Percentiles rank a stretch among this genome's conserved stretches.
Conservation (phyloP, 2,329 filamentous ascomycete genomes). For the Diaporthe velutina region DNA sequence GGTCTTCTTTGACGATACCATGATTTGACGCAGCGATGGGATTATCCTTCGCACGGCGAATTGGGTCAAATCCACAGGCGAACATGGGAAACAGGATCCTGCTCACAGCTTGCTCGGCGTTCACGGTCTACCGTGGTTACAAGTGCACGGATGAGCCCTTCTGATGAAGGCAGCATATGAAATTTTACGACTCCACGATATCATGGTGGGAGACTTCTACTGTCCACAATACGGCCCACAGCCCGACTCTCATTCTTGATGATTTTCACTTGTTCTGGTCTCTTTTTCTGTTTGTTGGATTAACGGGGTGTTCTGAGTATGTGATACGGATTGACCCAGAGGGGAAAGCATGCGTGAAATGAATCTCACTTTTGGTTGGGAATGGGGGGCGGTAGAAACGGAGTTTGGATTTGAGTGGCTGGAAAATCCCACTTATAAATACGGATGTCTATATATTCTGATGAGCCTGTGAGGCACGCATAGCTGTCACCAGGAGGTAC, state of each 20-base stretch:
- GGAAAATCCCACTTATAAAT: background rate
- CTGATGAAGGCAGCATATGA: background rate
- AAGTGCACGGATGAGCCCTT: conserved; percentile 13
- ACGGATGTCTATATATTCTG: conserved; percentile 31
- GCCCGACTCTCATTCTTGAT: conserved; percentile 18
- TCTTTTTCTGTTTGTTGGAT: background rate
- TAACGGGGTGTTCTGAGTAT: background rate
- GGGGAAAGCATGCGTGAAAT: conserved; percentile 14
- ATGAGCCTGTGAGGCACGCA: background rate
- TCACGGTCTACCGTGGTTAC: background rate
- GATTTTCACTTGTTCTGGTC: background rate
- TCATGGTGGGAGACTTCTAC: conserved; percentile 6
- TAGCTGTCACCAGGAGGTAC: conserved; percentile 6
- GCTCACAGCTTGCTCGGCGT: conserved; percentile 24
- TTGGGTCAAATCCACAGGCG: conserved; percentile 28
- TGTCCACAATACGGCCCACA: conserved; percentile 7
- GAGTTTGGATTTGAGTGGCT: conserved; percentile 27
- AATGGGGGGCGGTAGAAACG: conserved; percentile 1
- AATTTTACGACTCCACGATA: conserved; percentile 22
- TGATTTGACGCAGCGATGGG: conserved; percentile 23
- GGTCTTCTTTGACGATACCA: conserved; percentile 37
- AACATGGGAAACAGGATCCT: conserved; percentile 5
- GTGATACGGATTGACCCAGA: background rate
- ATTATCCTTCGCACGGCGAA: conserved; percentile 23
- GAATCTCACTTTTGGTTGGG: background rate